phyloP scores from a whole-genome alignment of 805 yeast genomes.

The Schizosaccharomyces octosporus region DNA sequence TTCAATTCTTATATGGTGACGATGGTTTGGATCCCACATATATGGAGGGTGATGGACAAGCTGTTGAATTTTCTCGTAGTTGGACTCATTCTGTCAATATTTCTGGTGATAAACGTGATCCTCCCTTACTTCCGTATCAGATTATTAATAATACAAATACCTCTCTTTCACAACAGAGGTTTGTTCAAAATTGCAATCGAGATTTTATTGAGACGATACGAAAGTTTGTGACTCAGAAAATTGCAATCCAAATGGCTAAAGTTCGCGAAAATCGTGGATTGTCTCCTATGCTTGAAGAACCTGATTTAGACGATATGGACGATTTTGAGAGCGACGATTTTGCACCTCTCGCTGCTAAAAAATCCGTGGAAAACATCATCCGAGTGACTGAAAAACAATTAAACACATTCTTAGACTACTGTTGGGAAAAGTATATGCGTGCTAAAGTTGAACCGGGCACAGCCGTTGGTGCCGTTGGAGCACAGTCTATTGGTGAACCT shows the following conservation, averaged over 20 bases:
- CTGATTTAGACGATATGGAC: conserved; percentile 31
- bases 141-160: conserved; percentile 29
- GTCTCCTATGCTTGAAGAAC: conserved; percentile 8
- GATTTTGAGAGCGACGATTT: conserved; percentile 31
- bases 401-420: conserved; percentile 41
- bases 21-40: conserved; percentile 95
- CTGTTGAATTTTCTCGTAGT: conserved; percentile 77
- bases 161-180: conserved; percentile 25
- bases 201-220: conserved; percentile 3
- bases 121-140: conserved; percentile 45
- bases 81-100: conserved; percentile 63
- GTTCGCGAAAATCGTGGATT: neutral
- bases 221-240: conserved; percentile 1
- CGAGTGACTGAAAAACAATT: conserved; percentile 42
- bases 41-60: conserved; percentile 97
- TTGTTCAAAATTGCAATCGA: neutral
- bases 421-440: conserved; percentile 56
- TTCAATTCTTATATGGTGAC: conserved; percentile 94
- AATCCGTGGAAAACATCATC: conserved; percentile 18
- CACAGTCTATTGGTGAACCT: conserved; percentile 97
- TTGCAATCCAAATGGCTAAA: neutral
- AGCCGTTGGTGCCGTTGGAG: conserved; percentile 98
- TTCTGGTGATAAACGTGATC: conserved; percentile 31
- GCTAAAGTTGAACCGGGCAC: conserved; percentile 97
- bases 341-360: conserved; percentile 9